Evolutionary conservation across 164 flowering plant genomes (phyloP).

Genomic region (Litsea cubeba): DNA sequence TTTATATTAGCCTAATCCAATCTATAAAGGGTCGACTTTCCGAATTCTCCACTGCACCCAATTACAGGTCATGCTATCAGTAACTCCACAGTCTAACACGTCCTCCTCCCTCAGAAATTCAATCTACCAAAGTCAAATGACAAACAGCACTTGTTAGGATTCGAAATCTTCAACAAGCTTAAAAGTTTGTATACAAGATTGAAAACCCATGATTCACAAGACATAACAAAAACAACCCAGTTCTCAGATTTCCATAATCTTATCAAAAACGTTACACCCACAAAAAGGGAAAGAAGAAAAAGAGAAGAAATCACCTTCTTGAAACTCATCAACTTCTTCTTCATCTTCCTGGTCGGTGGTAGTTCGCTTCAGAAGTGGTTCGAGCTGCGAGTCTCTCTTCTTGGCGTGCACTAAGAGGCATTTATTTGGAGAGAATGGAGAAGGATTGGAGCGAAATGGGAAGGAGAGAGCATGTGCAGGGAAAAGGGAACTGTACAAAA

Average conservation of each 20-base stretch:
- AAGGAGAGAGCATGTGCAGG: slow-evolving; percentile 1
- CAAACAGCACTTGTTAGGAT: no score
- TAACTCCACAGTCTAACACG: no score
- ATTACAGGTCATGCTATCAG: no score
- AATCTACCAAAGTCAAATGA: no score
- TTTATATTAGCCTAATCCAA: no score
- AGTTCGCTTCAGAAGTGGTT: slow-evolving; percentile 33
- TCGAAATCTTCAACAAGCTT: background rate
- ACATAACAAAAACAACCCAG: slow-evolving; percentile 9
- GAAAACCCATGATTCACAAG: background rate
- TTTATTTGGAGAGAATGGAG: slow-evolving; percentile 7
- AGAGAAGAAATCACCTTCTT: slow-evolving; percentile 35
- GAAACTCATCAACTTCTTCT: slow-evolving; percentile 35
- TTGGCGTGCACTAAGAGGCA: slow-evolving; percentile 23
- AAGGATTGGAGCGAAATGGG: slow-evolving; percentile 16
- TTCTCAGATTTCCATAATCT: slow-evolving; percentile 1
- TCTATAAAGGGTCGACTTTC: no score
- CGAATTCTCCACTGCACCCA: no score
- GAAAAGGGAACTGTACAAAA: background rate
- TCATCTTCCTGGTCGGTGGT: slow-evolving; percentile 29
- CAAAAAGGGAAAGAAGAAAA: background rate
- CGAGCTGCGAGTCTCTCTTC: slow-evolving; percentile 30
- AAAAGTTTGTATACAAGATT: background rate
- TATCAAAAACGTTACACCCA: background rate
- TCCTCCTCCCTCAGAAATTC: no score